Evolutionary conservation across 2,329 filamentous ascomycete genomes (phyloP).

Genomic region (Furcasterigmium sp.): DNA sequence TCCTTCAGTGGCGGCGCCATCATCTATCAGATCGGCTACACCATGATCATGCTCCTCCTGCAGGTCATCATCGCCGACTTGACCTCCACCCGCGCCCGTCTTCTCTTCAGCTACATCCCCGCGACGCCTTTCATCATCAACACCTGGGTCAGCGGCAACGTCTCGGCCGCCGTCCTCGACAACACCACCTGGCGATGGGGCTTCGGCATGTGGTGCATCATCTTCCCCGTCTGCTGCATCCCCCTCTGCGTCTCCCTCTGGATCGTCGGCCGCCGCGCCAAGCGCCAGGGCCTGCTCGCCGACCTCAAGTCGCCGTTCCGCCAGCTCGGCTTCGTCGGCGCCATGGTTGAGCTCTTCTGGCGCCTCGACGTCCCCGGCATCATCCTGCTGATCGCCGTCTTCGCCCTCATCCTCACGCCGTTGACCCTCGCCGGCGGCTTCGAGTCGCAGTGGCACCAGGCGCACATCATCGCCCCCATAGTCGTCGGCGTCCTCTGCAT

Average conservation of each 20-base stretch:
- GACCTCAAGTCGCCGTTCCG: constrained; percentile 26
- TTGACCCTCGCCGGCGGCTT: constrained; percentile 40
- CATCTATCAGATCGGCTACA: constrained; percentile 56
- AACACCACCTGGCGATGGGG: constrained; percentile 56
- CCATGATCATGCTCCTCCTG: constrained; percentile 48
- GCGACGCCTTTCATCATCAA: constrained; percentile 55
- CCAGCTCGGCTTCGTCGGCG: constrained; percentile 22
- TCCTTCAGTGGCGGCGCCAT: constrained; percentile 48
- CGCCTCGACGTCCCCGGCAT: constrained; percentile 39
- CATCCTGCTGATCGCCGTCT: constrained; percentile 38
- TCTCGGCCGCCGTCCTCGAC: constrained; percentile 44
- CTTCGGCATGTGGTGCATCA: constrained; percentile 59
- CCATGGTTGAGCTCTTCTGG: constrained; percentile 38
- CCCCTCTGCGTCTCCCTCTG: constrained; percentile 50
- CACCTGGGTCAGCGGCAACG: constrained; percentile 57
- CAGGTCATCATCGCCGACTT: constrained; percentile 58
- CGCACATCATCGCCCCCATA: constrained; percentile 36
- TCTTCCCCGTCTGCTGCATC: constrained; percentile 45
- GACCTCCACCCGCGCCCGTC: constrained; percentile 52
- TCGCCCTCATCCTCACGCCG: constrained; percentile 39
- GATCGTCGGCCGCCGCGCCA: constrained; percentile 46
- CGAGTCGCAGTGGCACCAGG: constrained; percentile 27
- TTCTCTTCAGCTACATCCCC: constrained; percentile 59
- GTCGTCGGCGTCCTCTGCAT: constrained; percentile 40
- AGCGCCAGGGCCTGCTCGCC: constrained; percentile 39